Conservation (phyloP, 768 basidiomycete genomes). For the Brasilioporus rufonigricans region DNA sequence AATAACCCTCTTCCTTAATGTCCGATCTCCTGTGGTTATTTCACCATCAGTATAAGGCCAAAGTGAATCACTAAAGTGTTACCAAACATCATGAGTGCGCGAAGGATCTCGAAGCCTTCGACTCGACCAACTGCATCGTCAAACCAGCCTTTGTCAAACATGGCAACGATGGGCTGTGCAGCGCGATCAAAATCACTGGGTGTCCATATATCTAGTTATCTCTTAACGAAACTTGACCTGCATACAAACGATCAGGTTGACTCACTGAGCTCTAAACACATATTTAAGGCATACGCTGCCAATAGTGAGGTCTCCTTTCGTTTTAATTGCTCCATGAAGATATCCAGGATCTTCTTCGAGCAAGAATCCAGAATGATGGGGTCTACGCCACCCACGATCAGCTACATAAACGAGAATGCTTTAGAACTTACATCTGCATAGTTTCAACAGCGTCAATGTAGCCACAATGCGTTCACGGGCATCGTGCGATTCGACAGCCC, state of each 20-base stretch:
- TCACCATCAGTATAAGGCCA: too few species aligned
- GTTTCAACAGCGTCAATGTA: neutral
- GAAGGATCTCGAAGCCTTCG: neutral
- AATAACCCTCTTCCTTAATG: too few species aligned
- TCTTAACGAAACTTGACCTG: neutral
- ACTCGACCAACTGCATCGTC: neutral
- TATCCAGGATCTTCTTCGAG: neutral
- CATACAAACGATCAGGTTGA: neutral
- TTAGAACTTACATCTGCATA: neutral
- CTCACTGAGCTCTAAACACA: neutral
- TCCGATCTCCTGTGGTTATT: too few species aligned
- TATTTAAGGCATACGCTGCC: neutral
- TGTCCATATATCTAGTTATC: neutral
- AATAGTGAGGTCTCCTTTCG: neutral
- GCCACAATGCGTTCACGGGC: neutral
- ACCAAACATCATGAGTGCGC: neutral
- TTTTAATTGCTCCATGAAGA: neutral
- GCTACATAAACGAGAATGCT: neutral
- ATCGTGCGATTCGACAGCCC: neutral
- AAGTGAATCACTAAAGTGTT: too few species aligned
- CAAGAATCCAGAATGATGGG: neutral
- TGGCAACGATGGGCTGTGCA: neutral
- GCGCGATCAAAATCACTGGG: neutral
- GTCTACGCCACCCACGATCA: neutral
- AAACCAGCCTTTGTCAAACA: neutral